Evolutionary conservation across 225 moss, liverwort and hornwort genomes (phyloP), one percentile per base, ranked within the genome.

Genomic region (Bryum argenteum): DNA sequence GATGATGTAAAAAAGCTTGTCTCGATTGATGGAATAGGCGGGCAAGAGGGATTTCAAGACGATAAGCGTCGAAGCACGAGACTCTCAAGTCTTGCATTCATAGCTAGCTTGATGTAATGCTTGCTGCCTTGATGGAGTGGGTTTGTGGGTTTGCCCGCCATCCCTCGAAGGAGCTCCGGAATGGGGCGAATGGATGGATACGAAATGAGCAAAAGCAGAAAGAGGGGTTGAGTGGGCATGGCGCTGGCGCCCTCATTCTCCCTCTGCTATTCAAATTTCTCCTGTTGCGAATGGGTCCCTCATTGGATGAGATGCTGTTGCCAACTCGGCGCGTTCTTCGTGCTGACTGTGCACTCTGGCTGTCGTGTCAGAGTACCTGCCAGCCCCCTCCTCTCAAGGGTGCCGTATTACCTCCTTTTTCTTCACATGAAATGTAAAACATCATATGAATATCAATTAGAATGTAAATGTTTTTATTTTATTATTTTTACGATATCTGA

Each of bases 191-290:
- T 13, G 50, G 24, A 59, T 21, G 22, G 11, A 65, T 20, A 17
- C 17, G 37, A 26, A n/a, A 8, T 26, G 15, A 23, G 68, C 16
- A 23, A 43, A 56, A 48, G 58, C 11, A 33, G n/a, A 18, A 23
- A 11, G 15, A 11, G 58, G 16, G 37, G 55, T 11, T 20, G 39
- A 6, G 48, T 17, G 58, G 16, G 37, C 44, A 4, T 13, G 39
- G 3, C 16, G 17, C 50, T 61, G 45, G 71, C 11, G 12, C 48
- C 51, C 61, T 51, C 61, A n/a, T n/a, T n/a, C n/a, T 50, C 58
- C 66, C 57, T 19, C 59, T 8, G 75, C 66, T n/a, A 72, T 78
- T 78, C 78, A 78, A 78, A 78, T 78, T 77, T 72, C 50, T 17
- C 66, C 33, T 33, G 33, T 33, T 5, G 33, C 7, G 33, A 33